phyloP scores from a whole-genome alignment of 768 basidiomycete genomes.

The Mycena capillaripes region DNA sequence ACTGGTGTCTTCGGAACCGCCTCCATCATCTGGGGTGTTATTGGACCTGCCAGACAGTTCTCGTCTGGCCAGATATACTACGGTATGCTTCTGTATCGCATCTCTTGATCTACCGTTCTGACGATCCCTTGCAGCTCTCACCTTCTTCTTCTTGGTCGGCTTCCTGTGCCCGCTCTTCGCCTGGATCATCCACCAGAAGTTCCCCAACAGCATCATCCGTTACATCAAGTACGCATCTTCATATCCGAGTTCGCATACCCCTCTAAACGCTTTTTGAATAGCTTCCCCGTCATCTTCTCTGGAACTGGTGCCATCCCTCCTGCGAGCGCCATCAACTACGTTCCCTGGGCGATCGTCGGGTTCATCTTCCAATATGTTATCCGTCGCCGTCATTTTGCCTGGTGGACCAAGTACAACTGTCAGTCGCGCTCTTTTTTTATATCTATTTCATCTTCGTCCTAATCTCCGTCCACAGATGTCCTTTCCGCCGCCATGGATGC shows the following conservation, averaged over 20 bases:
- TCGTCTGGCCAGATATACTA: constrained; percentile 29
- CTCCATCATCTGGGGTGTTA: constrained; percentile 86
- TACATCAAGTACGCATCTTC: constrained; percentile 69
- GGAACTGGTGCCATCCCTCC: constrained; percentile 76
- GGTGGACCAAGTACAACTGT: constrained; percentile 80
- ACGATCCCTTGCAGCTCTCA: constrained; percentile 64
- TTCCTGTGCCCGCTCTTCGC: constrained; percentile 68
- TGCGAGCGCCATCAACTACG: constrained; percentile 78
- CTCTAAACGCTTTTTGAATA: constrained; percentile 3
- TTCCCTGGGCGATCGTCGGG: constrained; percentile 75
- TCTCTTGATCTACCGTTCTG: not conserved
- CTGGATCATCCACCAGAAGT: constrained; percentile 69
- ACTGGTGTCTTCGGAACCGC: constrained; percentile 86
- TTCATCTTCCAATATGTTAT: constrained; percentile 77
- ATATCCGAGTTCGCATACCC: not conserved
- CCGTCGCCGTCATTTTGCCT: constrained; percentile 71
- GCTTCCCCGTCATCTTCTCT: constrained; percentile 71
- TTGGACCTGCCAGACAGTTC: constrained; percentile 79
- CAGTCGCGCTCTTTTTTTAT: constrained; percentile 37
- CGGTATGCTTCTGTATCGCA: not conserved
- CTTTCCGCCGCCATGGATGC: constrained; percentile 69
- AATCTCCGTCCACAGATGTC: constrained; percentile 17
- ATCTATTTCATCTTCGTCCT: not conserved
- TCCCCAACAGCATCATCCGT: constrained; percentile 72
- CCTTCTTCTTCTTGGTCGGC: constrained; percentile 86